Conservation (phyloP, 352 stramenopile genomes). For the Phytophthora gonapodyides region DNA sequence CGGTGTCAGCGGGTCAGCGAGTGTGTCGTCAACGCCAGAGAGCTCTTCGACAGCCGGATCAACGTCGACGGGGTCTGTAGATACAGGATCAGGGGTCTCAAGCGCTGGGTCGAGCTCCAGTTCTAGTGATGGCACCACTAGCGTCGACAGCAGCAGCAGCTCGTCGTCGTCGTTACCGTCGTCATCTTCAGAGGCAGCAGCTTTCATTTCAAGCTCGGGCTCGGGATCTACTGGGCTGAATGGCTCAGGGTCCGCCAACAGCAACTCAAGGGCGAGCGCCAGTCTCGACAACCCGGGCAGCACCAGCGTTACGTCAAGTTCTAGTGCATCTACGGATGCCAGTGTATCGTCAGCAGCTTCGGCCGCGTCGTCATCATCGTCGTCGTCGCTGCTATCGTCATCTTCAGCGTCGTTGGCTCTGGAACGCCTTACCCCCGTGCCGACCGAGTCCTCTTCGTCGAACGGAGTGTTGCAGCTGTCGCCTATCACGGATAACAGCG, state of each 20-base stretch:
- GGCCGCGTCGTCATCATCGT: slow-evolving; percentile 3
- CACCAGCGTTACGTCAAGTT: slow-evolving; percentile 6
- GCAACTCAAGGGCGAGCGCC: slow-evolving; percentile 10
- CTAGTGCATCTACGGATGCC: slow-evolving; percentile 9
- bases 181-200: slow-evolving; percentile 15
- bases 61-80: neutral
- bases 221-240: slow-evolving; percentile 14
- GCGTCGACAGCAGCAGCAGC: slow-evolving; percentile 8
- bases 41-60: slow-evolving; percentile 9
- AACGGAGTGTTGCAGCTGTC: slow-evolving; percentile 28
- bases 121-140: slow-evolving; percentile 4
- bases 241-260: slow-evolving; percentile 6
- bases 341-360: neutral
- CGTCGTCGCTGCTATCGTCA: slow-evolving; percentile 9
- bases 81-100: neutral
- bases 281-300: slow-evolving; percentile 19
- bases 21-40: slow-evolving; percentile 4
- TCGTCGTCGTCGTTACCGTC: slow-evolving; percentile 2
- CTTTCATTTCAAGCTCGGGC: slow-evolving; percentile 22
- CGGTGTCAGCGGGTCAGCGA: slow-evolving; percentile 2
- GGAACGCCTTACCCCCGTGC: slow-evolving; percentile 10
- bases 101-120: slow-evolving; percentile 9
- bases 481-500: slow-evolving; percentile 35
- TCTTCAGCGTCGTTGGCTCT: slow-evolving; percentile 17
- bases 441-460: slow-evolving; percentile 20